Percentiles rank a stretch among this genome's conserved stretches.
These are phyloP conservation scores for Eucommia ulmoides DNA, from an alignment of 257 asterid species.

Conservation along the genomic window DNA sequence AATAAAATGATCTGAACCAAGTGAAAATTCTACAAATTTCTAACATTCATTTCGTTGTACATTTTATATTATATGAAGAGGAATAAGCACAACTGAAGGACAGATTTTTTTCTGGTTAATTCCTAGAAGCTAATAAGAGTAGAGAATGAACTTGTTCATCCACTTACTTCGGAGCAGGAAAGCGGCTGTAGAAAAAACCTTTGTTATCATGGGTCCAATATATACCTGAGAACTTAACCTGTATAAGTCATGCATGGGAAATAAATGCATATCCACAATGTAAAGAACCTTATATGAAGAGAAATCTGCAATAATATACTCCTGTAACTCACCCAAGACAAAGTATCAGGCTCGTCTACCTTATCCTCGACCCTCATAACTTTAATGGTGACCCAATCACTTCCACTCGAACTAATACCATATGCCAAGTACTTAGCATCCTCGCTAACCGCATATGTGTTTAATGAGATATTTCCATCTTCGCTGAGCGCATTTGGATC, in stretches of 20 bases:
- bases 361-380: conserved; percentile 64
- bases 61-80: too few species aligned
- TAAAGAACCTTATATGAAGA: too few species aligned
- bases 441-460: conserved; percentile 45
- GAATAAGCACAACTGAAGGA: too few species aligned
- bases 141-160: too few species aligned
- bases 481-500: conserved; percentile 83
- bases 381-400: conserved; percentile 89
- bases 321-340: conserved; percentile 76
- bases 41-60: too few species aligned
- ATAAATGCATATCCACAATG: too few species aligned
- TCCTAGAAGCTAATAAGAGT: too few species aligned
- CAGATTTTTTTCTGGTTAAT: too few species aligned
- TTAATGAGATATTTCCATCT: conserved; percentile 80
- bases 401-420: conserved; percentile 81
- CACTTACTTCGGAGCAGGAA: conserved; percentile 81
- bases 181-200: conserved; percentile 92
- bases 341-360: conserved; percentile 41
- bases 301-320: too few species aligned
- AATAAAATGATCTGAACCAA: too few species aligned
- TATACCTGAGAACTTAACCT: conserved; percentile 73
- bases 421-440: conserved; percentile 82
- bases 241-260: neutral
- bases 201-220: conserved; percentile 87
- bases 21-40: too few species aligned